Base-by-base conservation (phyloP, 371 early-diverging fungal genomes). In the Apophysomyces variabilis region DNA sequence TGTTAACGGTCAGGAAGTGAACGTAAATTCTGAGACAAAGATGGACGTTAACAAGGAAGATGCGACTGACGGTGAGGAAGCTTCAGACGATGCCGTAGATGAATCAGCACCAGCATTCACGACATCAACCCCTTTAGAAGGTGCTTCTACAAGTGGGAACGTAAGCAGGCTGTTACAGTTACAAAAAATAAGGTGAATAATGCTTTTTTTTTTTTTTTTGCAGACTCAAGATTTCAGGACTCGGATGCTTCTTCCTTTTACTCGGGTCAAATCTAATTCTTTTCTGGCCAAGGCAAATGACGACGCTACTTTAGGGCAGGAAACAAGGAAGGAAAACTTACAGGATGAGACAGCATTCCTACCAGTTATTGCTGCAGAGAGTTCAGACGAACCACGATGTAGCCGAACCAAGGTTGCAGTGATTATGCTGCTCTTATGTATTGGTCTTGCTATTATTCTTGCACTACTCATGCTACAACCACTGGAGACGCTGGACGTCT, bases 91-190 rank as follows among this genome's bases (percentile, higher is more conserved):
- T 18, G 54, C 6, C 0, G 11, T 50, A 0, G 54, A 50, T 14
- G 16, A 18, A 37, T 21, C 38, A 37, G 36, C 64, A 11, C 14
- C 39, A 35, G n/a, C 50, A 9, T 71, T 73, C 3, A 69, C 76
- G 11, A 72, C 74, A 14, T 65, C 74, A 39, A 76, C 74, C 1
- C 54, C 32, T 26, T 3, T 78, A 12, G 76, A 61, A 3, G 74
- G 72, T 56, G 74, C 72, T 21, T 74, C 79, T 38, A 72, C 76
- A 8, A 67, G 79, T 43, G 76, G 73, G 6, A 78, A 74, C 72
- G 76, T 76, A 70, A 72, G 74, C 66, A 6, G 43, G 16, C 43
- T 8, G 7, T 18, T 38, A 50, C 16, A 18, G 43, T 59, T 39
- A 16, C 32, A 26, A 26, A 3, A 26, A 26, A 26, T 26, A 26